Conservation (phyloP, 2,329 filamentous ascomycete species). For the Colletotrichum gigasporum region DNA sequence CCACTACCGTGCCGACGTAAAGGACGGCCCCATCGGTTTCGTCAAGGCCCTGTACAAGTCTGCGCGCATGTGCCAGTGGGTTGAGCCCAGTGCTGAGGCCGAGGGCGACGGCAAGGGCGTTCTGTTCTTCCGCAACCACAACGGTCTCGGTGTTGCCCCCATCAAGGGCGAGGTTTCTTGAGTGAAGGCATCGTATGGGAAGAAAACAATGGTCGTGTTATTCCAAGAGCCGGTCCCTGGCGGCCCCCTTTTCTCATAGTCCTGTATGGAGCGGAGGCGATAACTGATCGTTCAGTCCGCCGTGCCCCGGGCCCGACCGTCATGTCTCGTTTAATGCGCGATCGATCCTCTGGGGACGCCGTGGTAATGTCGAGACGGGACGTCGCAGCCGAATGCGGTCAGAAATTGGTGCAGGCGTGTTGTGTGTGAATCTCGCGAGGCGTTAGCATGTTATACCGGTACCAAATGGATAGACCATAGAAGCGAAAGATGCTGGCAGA, state of each 20-base stretch:
- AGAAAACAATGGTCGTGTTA: not conserved
- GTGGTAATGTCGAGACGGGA: conserved; percentile 6
- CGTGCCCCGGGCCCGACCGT: not conserved
- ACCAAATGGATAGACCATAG: conserved; percentile 13
- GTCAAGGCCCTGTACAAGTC: conserved; percentile 82
- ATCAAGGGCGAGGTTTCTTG: conserved; percentile 33
- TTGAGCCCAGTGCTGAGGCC: conserved; percentile 88
- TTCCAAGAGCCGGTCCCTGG: conserved; percentile 8
- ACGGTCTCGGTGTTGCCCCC: conserved; percentile 75
- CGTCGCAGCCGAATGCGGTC: not conserved
- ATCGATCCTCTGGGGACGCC: not conserved
- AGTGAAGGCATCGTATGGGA: not conserved
- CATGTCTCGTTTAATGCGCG: conserved; percentile 11
- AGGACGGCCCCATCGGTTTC: conserved; percentile 84
- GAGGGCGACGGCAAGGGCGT: conserved; percentile 84
- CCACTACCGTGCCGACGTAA: conserved; percentile 88
- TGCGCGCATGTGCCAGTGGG: conserved; percentile 93
- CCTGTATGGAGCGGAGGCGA: not conserved
- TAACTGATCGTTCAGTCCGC: too few relatives aligned
- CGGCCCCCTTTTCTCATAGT: conserved; percentile 13
- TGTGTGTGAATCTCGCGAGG: conserved; percentile 7
- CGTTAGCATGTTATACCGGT: conserved; percentile 27
- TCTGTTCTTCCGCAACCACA: conserved; percentile 94
- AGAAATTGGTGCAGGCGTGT: conserved; percentile 1
- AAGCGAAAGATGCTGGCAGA: conserved; percentile 6